These are phyloP conservation scores for Cornus kousa DNA, from an alignment of 148 eudicot species.

Conservation along the genomic window DNA sequence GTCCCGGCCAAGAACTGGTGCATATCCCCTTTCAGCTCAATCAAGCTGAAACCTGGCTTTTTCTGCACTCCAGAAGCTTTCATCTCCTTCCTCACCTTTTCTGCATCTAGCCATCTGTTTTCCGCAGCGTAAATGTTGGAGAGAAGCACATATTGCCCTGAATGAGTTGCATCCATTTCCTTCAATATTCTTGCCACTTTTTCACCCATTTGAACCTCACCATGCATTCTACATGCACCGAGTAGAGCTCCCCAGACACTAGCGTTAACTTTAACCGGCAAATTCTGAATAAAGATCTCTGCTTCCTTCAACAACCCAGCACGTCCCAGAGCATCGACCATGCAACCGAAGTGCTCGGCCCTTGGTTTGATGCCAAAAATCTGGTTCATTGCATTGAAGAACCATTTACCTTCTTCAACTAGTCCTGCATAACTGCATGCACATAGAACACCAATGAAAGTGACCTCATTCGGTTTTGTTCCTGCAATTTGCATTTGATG, in stretches of 20 bases:
- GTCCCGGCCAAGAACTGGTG: constrained; percentile 1
- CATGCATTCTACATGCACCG: constrained; percentile 9
- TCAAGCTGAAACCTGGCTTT: constrained; percentile 7
- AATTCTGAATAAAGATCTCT: constrained; percentile 5
- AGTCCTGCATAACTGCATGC: constrained; percentile 11
- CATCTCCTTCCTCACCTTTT: constrained; percentile 12
- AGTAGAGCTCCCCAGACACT: constrained; percentile 5
- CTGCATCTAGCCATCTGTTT: constrained; percentile 7
- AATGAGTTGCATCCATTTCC: neutral
- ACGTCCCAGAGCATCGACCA: constrained; percentile 11
- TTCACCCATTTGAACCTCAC: constrained; percentile 13
- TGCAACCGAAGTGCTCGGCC: constrained; percentile 11
- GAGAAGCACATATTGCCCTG: constrained; percentile 4
- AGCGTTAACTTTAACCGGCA: constrained; percentile 4
- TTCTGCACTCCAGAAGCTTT: constrained; percentile 2
- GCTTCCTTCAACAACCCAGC: constrained; percentile 11
- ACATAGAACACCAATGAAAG: constrained; percentile 8
- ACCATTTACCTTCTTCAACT: constrained; percentile 10
- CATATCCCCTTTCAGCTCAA: neutral
- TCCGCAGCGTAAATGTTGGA: constrained; percentile 11
- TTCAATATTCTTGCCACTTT: constrained; percentile 5
- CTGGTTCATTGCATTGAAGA: constrained; percentile 7
- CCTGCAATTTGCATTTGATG: neutral
- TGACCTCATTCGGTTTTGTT: constrained; percentile 7
- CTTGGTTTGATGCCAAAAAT: constrained; percentile 1